These are phyloP conservation scores for Delonix regia DNA, from an alignment of 306 rosid genomes.

Conservation along the genomic window DNA sequence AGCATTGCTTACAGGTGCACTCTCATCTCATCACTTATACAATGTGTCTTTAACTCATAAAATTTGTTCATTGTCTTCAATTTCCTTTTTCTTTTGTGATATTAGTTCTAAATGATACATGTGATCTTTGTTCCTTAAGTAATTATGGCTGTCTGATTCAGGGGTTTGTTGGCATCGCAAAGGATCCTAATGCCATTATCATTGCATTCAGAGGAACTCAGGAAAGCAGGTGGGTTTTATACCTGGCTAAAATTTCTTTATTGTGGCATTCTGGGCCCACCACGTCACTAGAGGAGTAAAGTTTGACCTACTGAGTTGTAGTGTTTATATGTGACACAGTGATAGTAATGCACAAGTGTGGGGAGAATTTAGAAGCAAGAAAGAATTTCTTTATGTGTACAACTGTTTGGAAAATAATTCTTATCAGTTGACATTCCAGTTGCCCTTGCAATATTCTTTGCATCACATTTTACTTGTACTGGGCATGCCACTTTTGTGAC, in stretches of 20 bases:
- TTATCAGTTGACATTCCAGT: not conserved
- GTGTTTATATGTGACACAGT: not conserved
- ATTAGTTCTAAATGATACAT: not conserved
- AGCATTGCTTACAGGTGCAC: slow-evolving; percentile 93
- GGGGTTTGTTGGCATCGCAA: slow-evolving; percentile 91
- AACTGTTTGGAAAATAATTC: not conserved
- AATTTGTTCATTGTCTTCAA: slow-evolving; percentile 12
- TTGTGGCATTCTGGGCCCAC: slow-evolving; percentile 1
- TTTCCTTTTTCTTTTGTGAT: slow-evolving; percentile 14
- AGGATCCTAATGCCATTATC: slow-evolving; percentile 73
- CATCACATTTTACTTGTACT: slow-evolving; percentile 6
- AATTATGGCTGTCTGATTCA: slow-evolving; percentile 36
- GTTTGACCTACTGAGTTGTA: not conserved
- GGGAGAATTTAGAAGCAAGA: slow-evolving; percentile 29
- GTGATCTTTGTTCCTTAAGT: slow-evolving; percentile 32
- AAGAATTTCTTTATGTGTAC: not conserved
- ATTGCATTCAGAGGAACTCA: slow-evolving; percentile 98
- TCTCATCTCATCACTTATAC: slow-evolving; percentile 27
- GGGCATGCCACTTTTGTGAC: slow-evolving; percentile 25
- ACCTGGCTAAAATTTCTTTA: slow-evolving; percentile 5
- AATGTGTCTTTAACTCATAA: slow-evolving; percentile 15
- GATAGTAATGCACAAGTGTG: not conserved
- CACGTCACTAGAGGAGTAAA: not conserved
- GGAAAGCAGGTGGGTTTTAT: slow-evolving; percentile 70
- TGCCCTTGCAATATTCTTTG: slow-evolving; percentile 13